These are phyloP conservation scores for Fusarium nematophilum DNA, from an alignment of 2,329 filamentous ascomycete species.

Conservation along the genomic window DNA sequence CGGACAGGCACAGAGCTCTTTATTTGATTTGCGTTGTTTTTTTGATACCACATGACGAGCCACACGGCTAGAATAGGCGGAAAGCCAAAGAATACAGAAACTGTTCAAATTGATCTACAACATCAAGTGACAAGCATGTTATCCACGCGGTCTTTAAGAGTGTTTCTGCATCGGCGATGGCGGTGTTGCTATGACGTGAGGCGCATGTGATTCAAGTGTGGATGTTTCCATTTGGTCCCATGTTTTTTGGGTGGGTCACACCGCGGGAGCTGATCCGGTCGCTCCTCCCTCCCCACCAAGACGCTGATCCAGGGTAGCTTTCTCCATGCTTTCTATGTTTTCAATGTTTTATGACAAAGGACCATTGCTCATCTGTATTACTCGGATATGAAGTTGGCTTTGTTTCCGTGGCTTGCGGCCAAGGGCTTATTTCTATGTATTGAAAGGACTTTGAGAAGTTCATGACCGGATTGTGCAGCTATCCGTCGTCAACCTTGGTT, in stretches of 20 bases:
- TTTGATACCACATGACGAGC: slow-evolving; percentile 44
- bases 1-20: slow-evolving; percentile 36
- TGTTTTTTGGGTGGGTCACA: slow-evolving; percentile 15
- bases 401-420: no score
- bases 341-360: neutral
- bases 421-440: no score
- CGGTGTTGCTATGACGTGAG: slow-evolving; percentile 29
- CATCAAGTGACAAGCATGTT: slow-evolving; percentile 8
- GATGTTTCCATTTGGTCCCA: slow-evolving; percentile 31
- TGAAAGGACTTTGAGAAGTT: no score
- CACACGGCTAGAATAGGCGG: slow-evolving; percentile 36
- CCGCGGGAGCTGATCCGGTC: slow-evolving; percentile 26
- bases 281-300: slow-evolving; percentile 8
- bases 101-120: slow-evolving; percentile 26
- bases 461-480: no score
- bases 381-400: no score
- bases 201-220: slow-evolving; percentile 35
- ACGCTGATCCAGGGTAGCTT: slow-evolving; percentile 6
- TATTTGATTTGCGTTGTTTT: slow-evolving; percentile 39
- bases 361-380: no score
- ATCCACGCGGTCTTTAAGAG: neutral
- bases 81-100: slow-evolving; percentile 41
- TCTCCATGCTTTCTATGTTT: neutral
- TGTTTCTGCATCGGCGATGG: slow-evolving; percentile 7
- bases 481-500: no score